These are phyloP conservation scores for Arthrinium puccinioides DNA, from an alignment of 2,329 filamentous ascomycete genomes.

Conservation along the genomic window DNA sequence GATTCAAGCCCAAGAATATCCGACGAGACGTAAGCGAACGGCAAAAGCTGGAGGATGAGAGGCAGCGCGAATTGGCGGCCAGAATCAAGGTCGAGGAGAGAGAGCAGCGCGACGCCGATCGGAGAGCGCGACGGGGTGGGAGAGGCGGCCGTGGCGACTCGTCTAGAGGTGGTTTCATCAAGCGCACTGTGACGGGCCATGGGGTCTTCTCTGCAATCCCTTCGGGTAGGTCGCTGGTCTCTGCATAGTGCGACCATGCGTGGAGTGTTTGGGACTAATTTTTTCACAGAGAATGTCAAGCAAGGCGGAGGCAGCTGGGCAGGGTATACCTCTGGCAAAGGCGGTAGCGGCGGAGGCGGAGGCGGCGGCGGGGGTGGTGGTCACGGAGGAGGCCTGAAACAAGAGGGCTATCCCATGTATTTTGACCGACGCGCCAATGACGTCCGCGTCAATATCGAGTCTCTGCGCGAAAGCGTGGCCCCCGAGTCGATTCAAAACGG, in stretches of 20 bases:
- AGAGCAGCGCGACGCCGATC: constrained; percentile 21
- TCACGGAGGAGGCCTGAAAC: constrained; percentile 17
- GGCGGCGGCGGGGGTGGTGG: constrained; percentile 12
- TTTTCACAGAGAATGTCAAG: constrained; percentile 18
- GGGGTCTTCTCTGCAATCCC: constrained; percentile 27
- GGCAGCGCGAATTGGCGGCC: constrained; percentile 16
- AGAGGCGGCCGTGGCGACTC: constrained; percentile 24
- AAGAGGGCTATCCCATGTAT: constrained; percentile 30
- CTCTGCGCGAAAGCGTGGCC: constrained; percentile 36
- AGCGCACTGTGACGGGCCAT: constrained; percentile 21
- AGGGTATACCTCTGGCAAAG: constrained; percentile 5
- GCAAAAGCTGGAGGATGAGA: constrained; percentile 35
- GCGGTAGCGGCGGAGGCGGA: constrained; percentile 11
- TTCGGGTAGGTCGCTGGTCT: constrained; percentile 12
- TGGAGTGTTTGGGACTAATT: constrained; percentile 6
- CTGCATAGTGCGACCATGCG: background rate
- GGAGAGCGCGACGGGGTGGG: constrained; percentile 27
- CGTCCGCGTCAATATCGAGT: constrained; percentile 48
- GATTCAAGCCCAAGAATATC: constrained; percentile 35
- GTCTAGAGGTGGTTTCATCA: constrained; percentile 19
- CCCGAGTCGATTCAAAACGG: constrained; percentile 27
- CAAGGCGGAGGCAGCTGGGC: constrained; percentile 3
- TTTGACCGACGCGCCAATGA: constrained; percentile 34
- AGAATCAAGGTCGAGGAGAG: constrained; percentile 25
- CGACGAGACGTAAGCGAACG: constrained; percentile 43